Base-by-base conservation (phyloP, 2,329 filamentous ascomycete species). In the Fusarium subglutinans region DNA sequence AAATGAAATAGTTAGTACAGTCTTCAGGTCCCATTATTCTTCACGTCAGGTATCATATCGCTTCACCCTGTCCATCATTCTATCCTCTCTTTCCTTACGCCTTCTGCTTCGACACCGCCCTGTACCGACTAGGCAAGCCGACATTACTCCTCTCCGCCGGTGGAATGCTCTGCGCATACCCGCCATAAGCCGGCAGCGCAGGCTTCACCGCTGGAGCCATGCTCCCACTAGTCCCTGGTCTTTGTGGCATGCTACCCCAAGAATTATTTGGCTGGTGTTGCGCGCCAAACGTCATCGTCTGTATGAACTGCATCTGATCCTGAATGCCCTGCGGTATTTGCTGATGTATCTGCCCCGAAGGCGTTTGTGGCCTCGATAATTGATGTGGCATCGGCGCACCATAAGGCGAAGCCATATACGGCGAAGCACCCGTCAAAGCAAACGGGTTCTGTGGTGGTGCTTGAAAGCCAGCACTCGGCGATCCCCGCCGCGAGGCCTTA, bases 91-190 rank as follows among this genome's bases (percentile, higher is more conserved):
- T 3, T 9, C 4, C 6, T 55, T 14, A 72, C 33, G 55, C 60
- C n/a, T 51, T 62, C 11, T 50, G 33, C 56, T 61, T 73, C 6
- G 70, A 66, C 0, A 73, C 70, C 12, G 65, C 41, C 10, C 70
- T 66, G 8, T 73, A 73, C 9, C 70, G 56, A 17, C 70, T 73
- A 3, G 70, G 70, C 10, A 73, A 33, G 5, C 70, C 70, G 8
- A 73, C 60, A 6, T 53, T 73, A 38, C 70, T 73, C 26, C 70
- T 58, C 40, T 73, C 70, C 3, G 65, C 41, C 0, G 70, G 70
- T 4, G 70, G 70, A 4, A 73, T 73, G 1, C 60, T 66, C 14
- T 66, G 59, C 0, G 70, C 70, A 22, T 73, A 73, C 1, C 45
- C 62, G 14, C 70, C 70, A 30, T 73, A 73, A 22, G 69, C 58